These are phyloP conservation scores for Infundibulicybe gibba DNA, from an alignment of 768 basidiomycete genomes.

Conservation along the genomic window DNA sequence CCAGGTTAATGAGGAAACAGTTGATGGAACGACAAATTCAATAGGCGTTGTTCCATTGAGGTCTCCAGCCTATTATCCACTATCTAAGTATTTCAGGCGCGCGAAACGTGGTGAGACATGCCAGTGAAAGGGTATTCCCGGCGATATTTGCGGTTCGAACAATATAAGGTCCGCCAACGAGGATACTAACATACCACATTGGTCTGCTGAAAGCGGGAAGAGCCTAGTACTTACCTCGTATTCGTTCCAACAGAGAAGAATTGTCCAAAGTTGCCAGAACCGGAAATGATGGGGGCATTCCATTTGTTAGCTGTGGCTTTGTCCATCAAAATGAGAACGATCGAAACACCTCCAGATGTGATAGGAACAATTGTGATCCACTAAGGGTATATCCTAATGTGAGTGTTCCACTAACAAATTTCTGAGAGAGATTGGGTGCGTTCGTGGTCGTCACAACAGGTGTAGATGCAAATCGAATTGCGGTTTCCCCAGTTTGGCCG, in stretches of 20 bases:
- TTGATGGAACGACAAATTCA: conserved; percentile 37
- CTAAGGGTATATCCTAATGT: conserved; percentile 34
- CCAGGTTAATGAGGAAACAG: conserved; percentile 33
- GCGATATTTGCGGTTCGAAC: conserved; percentile 44
- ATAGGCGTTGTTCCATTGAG: conserved; percentile 43
- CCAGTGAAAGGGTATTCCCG: conserved; percentile 30
- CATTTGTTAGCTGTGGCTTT: conserved; percentile 44
- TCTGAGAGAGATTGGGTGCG: conserved; percentile 24
- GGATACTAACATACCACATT: conserved; percentile 21
- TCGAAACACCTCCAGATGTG: conserved; percentile 14
- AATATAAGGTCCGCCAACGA: conserved; percentile 52
- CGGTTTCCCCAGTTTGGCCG: conserved; percentile 41
- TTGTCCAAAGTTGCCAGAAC: conserved; percentile 30
- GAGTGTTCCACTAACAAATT: conserved; percentile 29
- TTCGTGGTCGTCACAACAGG: conserved; percentile 21
- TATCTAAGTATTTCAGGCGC: not conserved
- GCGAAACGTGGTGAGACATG: conserved; percentile 8
- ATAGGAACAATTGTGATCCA: conserved; percentile 30
- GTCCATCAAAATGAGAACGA: conserved; percentile 37
- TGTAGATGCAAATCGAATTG: conserved; percentile 27
- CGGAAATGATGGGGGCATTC: conserved; percentile 44
- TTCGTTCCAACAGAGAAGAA: conserved; percentile 45
- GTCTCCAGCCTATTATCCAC: conserved; percentile 37
- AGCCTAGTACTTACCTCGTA: conserved; percentile 24
- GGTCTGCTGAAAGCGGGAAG: not conserved